Evolutionary conservation across 1,284 basidiomycete species (phyloP), one percentile per base, ranked within the genome.

Genomic region (Puccinia hordei): DNA sequence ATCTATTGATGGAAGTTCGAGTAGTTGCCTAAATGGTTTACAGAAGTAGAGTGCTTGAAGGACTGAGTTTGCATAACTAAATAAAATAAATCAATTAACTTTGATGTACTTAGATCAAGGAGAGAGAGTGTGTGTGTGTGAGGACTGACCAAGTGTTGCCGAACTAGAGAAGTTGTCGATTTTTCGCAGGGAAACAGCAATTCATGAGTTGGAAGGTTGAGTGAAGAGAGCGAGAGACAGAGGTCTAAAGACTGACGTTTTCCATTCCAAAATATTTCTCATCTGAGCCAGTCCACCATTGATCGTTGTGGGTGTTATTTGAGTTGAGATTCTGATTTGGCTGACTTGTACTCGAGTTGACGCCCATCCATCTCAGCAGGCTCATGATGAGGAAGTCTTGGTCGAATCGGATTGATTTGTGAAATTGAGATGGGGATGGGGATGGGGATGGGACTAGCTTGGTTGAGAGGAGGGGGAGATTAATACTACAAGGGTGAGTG

Each of bases 31-130:
- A 84, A 94, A 93, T 0, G 92, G 92, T n/a, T 88, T 86, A 83
- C 92, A 93, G 83, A 92, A 92, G 87, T 98, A 99, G 77, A 99
- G 90, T 0, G 96, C 92, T 86, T 99, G 96, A 13, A 99, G 89
- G 38, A 99, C 93, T 22, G 96, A 98, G 87, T 98, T 99, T 87
- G 93, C 95, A 86, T 99, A 99, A 87, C 93, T 94, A 86, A 30
- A 33, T 55, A 41, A 41, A 98, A 95, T 92, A 0, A 95, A 96
- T 73, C 99, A 91, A 82, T 93, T 96, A 3, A 94, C 92, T 86
- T 98, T 96, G 98, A 94, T 82, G 99, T 98, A 86, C 99, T 96
- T n/a, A n/a, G n/a, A n/a, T n/a, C n/a, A n/a, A n/a, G n/a, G 86
- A 99, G 95, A 81, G 90, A 89, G 72, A 90, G 88, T 22, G 69